Base-by-base conservation (phyloP, 2,329 filamentous ascomycete species). In the Dryadomyces quercus-mongolicae region DNA sequence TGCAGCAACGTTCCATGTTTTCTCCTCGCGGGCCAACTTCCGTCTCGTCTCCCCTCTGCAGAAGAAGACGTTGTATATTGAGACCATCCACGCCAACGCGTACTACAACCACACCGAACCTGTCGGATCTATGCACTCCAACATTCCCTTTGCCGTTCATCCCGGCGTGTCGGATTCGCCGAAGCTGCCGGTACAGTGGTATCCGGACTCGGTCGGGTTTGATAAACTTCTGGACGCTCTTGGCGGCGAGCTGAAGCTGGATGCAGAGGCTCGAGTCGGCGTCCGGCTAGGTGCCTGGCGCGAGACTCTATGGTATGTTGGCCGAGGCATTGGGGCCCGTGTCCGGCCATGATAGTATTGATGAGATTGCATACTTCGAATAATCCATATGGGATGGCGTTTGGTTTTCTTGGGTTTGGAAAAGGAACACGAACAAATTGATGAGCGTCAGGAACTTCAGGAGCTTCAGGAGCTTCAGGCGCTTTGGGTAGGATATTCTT, bases 11-110 rank as follows among this genome's bases (percentile, higher is more conserved):
- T 84, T 98, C 68, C 90, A 97, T 69, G 69, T 97, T 52, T 77
- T 93, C 58, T 86, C 88, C 16, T 95, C 89, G 0, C 90, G 89
- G 0, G 92, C 92, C 3, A 82, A 85, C 1, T 96, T 98, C 67
- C 83, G 80, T 0, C 76, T 97, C 21, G 76, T 84, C 43, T 96
- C 91, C 0, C 93, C 93, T 0, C 73, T 97, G 9, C 70, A 74
- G 44, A 73, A 82, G 55, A 86, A 86, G 52, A 88, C 82, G 1
- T 69, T 97, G 18, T 86, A 82, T 61, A 78, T 98, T 58, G 88
- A 88, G 42, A 77, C 75, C 51, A 78, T 97, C 62, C 85, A 95
- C 63, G 92, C 92, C 7, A 89, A 85, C 1, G 90, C 93, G 0
- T 85, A 82, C 57, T 94, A 95, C 67, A 89, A 95, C 59, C 80